A percentile compares a stretch with the other conserved stretches of the same genome.
These are phyloP conservation scores for Suhomyces faveliae DNA, from an alignment of 805 yeast species.

Conservation along the genomic window DNA sequence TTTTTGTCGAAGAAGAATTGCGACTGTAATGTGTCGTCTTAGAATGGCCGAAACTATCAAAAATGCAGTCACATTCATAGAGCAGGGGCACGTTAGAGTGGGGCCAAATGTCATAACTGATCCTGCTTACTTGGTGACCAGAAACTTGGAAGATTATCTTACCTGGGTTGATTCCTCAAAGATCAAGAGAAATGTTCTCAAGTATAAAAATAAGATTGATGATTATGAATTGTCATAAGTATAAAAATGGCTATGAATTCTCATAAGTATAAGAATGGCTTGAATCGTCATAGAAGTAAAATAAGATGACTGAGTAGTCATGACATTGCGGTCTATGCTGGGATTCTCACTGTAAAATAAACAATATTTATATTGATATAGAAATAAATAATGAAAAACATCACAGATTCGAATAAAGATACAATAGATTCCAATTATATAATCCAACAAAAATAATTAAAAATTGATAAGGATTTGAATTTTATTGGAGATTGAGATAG, in stretches of 20 bases:
- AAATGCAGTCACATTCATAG: constrained; percentile 89
- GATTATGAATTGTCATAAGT: constrained; percentile 51
- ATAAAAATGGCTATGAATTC: too few relatives aligned
- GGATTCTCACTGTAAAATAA: background rate
- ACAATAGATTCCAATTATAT: too few relatives aligned
- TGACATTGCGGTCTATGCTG: too few relatives aligned
- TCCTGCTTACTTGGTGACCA: constrained; percentile 89
- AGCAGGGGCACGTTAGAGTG: constrained; percentile 96
- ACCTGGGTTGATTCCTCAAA: constrained; percentile 98
- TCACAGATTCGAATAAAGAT: too few relatives aligned
- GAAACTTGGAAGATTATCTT: constrained; percentile 92
- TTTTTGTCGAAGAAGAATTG: constrained; percentile 85
- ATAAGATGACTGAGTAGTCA: too few relatives aligned
- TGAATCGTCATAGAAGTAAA: too few relatives aligned
- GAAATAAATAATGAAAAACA: too few relatives aligned
- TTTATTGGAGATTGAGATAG: too few relatives aligned
- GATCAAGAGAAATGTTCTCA: constrained; percentile 84
- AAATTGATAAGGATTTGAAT: too few relatives aligned
- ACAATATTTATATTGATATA: too few relatives aligned
- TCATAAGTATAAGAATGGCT: too few relatives aligned
- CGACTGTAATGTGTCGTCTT: constrained; percentile 90
- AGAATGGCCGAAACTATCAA: constrained; percentile 88
- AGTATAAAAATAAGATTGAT: constrained; percentile 73
- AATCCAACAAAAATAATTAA: too few relatives aligned
- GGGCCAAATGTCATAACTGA: constrained; percentile 96